These are phyloP conservation scores for Biancaea sappan DNA, from an alignment of 306 rosid genomes.

Conservation along the genomic window DNA sequence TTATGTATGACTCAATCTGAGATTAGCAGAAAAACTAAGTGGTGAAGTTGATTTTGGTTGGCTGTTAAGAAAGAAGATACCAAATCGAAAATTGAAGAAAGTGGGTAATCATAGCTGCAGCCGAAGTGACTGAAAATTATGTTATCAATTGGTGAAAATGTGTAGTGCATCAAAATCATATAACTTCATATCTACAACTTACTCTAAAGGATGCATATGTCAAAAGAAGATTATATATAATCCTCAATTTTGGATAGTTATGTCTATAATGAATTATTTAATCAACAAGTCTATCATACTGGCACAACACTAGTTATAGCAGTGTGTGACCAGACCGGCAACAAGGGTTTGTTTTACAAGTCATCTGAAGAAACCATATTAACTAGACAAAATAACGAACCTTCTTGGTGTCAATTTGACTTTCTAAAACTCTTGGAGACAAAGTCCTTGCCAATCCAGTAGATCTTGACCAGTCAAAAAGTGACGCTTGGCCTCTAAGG, in stretches of 20 bases:
- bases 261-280: background rate
- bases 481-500: constrained; percentile 98
- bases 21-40: background rate
- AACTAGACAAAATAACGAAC: constrained; percentile 51
- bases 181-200: constrained; percentile 19
- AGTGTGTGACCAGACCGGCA: constrained; percentile 23
- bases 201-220: constrained; percentile 12
- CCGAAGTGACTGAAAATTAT: constrained; percentile 4
- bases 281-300: constrained; percentile 4
- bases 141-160: background rate
- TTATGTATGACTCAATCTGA: background rate
- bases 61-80: background rate
- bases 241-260: constrained; percentile 1
- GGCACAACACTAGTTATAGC: background rate
- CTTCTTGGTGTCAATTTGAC: constrained; percentile 98
- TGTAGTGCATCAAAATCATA: constrained; percentile 12
- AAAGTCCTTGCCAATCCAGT: constrained; percentile 91
- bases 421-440: constrained; percentile 97
- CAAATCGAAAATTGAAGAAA: constrained; percentile 1
- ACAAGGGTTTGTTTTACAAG: constrained; percentile 17
- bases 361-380: constrained; percentile 28
- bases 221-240: constrained; percentile 18
- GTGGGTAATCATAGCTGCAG: background rate
- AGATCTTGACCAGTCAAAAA: constrained; percentile 94
- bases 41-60: background rate